Evolutionary conservation across 176 grass and related monocot species (phyloP).

Genomic region (Zoysia pacifica): DNA sequence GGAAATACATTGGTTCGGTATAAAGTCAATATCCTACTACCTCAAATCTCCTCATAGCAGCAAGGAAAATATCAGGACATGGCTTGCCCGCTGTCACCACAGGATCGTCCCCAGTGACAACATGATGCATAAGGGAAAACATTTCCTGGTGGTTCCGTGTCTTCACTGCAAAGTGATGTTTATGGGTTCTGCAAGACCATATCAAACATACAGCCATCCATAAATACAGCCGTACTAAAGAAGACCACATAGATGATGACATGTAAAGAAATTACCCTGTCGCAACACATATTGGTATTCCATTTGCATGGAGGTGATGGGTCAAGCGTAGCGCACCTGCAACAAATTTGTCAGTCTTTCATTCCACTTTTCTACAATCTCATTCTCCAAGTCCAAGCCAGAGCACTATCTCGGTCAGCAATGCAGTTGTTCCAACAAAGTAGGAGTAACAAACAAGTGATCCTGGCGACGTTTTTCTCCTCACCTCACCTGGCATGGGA

Average conservation of each 20-base stretch:
- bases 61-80: slow-evolving; percentile 85
- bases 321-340: slow-evolving; percentile 65
- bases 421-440: neutral
- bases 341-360: neutral
- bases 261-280: slow-evolving; percentile 59
- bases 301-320: slow-evolving; percentile 68
- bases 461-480: neutral
- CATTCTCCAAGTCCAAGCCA: too few species aligned
- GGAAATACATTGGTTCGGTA: neutral
- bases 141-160: slow-evolving; percentile 81
- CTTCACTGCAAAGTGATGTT: slow-evolving; percentile 77
- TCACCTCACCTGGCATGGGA: slow-evolving; percentile 61
- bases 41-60: slow-evolving; percentile 77
- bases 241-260: neutral
- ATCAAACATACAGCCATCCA: neutral
- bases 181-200: slow-evolving; percentile 55
- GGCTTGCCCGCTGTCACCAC: slow-evolving; percentile 88
- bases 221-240: neutral
- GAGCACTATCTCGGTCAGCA: neutral
- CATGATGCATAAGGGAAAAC: slow-evolving; percentile 80
- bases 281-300: slow-evolving; percentile 72
- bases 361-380: too few species aligned
- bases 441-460: neutral
- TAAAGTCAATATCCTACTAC: slow-evolving; percentile 24
- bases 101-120: slow-evolving; percentile 79